These are phyloP conservation scores for Pseudocohnilembus persalinus DNA, from an alignment of 169 alveolate genomes.

Conservation along the genomic window DNA sequence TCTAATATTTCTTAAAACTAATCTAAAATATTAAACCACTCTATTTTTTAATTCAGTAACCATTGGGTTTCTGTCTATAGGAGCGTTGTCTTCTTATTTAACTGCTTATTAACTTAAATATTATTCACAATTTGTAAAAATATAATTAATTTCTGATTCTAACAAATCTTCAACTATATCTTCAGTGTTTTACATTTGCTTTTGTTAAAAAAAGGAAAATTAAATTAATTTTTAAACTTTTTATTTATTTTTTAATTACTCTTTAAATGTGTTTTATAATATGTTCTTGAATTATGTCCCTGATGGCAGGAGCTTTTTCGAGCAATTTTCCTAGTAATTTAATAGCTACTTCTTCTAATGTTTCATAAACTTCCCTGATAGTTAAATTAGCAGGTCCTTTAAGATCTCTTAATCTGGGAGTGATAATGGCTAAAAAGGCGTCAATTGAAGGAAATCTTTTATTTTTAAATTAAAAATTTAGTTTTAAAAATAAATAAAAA, in stretches of 20 bases:
- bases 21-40: slow-evolving; percentile 69
- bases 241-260: slow-evolving; percentile 19
- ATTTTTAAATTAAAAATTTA: too few species aligned
- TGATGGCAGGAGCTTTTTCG: slow-evolving; percentile 43
- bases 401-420: slow-evolving; percentile 63
- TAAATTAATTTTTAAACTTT: not conserved
- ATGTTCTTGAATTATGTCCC: slow-evolving; percentile 32
- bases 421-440: slow-evolving; percentile 63
- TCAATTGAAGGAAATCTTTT: slow-evolving; percentile 82
- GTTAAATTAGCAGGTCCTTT: slow-evolving; percentile 60
- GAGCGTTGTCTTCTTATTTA: not conserved
- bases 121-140: slow-evolving; percentile 53
- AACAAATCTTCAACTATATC: slow-evolving; percentile 41
- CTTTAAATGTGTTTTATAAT: slow-evolving; percentile 18
- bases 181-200: slow-evolving; percentile 36
- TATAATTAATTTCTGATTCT: slow-evolving; percentile 56
- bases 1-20: slow-evolving; percentile 77
- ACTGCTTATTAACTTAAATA: slow-evolving; percentile 33
- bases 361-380: slow-evolving; percentile 51
- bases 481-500: too few species aligned
- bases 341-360: slow-evolving; percentile 60
- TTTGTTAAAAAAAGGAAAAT: not conserved
- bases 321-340: slow-evolving; percentile 55
- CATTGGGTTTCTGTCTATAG: slow-evolving; percentile 27
- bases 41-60: slow-evolving; percentile 67